A percentile compares a stretch with the other conserved stretches of the same genome.
Evolutionary conservation across 805 yeast genomes (phyloP).

Genomic region (Myxozyma sirexii): DNA sequence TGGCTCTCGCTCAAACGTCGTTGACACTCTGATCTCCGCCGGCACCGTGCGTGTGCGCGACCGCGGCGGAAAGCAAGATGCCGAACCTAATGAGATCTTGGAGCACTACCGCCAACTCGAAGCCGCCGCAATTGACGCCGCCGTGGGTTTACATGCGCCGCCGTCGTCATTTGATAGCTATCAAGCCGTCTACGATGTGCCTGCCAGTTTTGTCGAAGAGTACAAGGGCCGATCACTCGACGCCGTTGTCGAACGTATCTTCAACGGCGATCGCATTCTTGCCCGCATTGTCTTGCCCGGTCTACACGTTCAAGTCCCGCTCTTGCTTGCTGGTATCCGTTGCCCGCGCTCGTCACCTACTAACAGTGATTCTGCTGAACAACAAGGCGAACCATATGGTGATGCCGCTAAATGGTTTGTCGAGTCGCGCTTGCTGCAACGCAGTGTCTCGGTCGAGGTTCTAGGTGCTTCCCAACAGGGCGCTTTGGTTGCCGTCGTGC

Average conservation of each 20-base stretch:
- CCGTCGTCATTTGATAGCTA: background rate
- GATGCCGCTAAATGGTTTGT: conserved; percentile 67
- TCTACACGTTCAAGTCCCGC: conserved; percentile 61
- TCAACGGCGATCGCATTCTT: conserved; percentile 77
- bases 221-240: conserved; percentile 50
- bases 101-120: conserved; percentile 46
- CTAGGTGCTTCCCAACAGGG: conserved; percentile 58
- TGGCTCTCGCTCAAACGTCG: conserved; percentile 53
- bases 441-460: conserved; percentile 58
- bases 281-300: conserved; percentile 56
- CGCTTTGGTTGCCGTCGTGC: conserved; percentile 58
- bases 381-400: conserved; percentile 57
- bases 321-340: conserved; percentile 72
- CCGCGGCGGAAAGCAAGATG: conserved; percentile 2
- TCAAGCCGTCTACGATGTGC: conserved; percentile 37
- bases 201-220: conserved; percentile 43
- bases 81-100: conserved; percentile 20
- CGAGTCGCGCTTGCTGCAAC: conserved; percentile 63
- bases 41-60: conserved; percentile 69
- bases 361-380: conserved; percentile 42
- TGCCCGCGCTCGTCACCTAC: conserved; percentile 66
- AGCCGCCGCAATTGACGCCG: conserved; percentile 53
- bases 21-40: conserved; percentile 55
- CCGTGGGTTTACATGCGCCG: conserved; percentile 59
- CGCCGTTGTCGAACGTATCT: conserved; percentile 72